Base-by-base conservation (phyloP, 1,284 basidiomycete genomes). In the Malassezia furfur region DNA sequence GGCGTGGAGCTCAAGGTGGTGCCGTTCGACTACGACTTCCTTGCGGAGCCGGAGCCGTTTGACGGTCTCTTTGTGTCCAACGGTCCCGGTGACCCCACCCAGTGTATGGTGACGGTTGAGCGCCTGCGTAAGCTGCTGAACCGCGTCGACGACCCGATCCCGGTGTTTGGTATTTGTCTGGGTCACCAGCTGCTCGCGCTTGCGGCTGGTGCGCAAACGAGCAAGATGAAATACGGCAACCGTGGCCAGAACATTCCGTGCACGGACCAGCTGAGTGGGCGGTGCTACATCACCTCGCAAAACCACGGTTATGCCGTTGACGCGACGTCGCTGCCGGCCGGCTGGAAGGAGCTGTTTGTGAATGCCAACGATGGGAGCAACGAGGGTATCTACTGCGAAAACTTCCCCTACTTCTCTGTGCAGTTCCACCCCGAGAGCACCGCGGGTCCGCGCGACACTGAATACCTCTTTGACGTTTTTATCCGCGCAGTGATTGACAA, bases 191-290 rank as follows among this genome's bases (percentile, higher is more conserved):
- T 99, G 30, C 83, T 99, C 60, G 90, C 91, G 5, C 83, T 96
- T 54, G 94, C 94, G 38, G 87, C 88, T 5, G 94, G 94, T 45
- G 93, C 91, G 9, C 82, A 81, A 60, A 98, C 94, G 8, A 87
- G 86, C 48, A 98, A 98, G 78, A 96, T 98, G 88, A 96, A 96
- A 80, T 98, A 96, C 76, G 94, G 94, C 54, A 98, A 98, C 76
- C 88, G 94, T 64, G 94, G 94, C 12, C 91, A 96, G 76, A 99
- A 99, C 78, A 89, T 98, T 70, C 94, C 94, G 4, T 98, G 93
- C 78, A 96, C 89, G 35, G 88, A 93, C 76, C 82, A 86, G 40
- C 82, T 94, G 55, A 90, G 87, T 51, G 94, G 93, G 34, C 82
- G 94, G 57, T 98, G 94, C 79, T 98, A 96, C 77, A 96, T 98